Conservation (phyloP, 345 rosid species). For the Eucalyptus sp. region DNA sequence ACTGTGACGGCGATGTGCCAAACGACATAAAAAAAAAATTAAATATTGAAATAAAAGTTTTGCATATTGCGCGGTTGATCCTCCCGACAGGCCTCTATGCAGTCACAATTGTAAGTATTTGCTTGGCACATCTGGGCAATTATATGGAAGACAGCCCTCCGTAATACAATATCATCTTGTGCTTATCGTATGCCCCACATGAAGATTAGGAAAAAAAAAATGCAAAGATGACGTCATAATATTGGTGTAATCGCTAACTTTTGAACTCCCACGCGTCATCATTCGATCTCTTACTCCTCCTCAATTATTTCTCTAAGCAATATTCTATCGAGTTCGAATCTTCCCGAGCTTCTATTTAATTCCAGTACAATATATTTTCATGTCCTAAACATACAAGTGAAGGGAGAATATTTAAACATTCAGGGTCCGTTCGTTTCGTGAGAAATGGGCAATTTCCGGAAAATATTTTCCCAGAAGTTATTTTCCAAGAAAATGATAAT, state of each 20-base stretch:
- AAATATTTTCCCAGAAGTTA: no score
- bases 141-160: neutral
- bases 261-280: neutral
- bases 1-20: neutral
- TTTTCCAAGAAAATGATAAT: no score
- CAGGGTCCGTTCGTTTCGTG: no score
- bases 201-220: neutral
- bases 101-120: neutral
- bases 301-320: neutral
- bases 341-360: accelerated
- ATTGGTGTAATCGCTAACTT: neutral
- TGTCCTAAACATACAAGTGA: no score
- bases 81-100: neutral
- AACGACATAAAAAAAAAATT: no score
- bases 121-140: neutral
- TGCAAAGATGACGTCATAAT: neutral
- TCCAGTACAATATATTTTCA: neutral
- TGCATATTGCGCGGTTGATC: neutral
- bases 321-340: neutral
- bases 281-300: neutral
- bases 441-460: no score
- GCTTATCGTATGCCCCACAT: neutral
- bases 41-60: neutral
- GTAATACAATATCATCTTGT: neutral
- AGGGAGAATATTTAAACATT: no score